These are phyloP conservation scores for Ogataea wickerhamii DNA, from an alignment of 805 yeast genomes.

Conservation along the genomic window DNA sequence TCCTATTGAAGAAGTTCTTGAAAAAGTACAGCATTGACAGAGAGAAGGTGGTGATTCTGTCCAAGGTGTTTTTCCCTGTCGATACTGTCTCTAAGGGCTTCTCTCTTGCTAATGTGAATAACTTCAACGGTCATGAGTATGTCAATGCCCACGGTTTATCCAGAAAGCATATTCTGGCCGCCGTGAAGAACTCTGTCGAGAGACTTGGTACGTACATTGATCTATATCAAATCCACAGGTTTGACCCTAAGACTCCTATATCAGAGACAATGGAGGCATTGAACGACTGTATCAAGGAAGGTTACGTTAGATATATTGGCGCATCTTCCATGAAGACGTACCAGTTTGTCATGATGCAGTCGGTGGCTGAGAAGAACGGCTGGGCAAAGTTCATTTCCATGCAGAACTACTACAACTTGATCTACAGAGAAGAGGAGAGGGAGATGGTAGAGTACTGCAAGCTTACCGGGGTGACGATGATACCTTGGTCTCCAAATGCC, in stretches of 20 bases:
- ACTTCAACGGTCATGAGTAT: constrained; percentile 17
- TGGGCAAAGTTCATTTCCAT: constrained; percentile 58
- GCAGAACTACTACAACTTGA: constrained; percentile 55
- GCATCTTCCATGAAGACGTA: constrained; percentile 58
- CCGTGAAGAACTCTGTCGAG: constrained; percentile 37
- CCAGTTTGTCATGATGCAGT: constrained; percentile 54
- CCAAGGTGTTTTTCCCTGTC: constrained; percentile 40
- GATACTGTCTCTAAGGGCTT: constrained; percentile 21
- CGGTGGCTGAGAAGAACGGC: constrained; percentile 51
- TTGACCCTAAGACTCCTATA: constrained; percentile 45
- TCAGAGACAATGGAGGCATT: constrained; percentile 56
- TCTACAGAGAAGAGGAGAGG: constrained; percentile 60
- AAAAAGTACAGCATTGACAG: constrained; percentile 49
- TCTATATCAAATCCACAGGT: constrained; percentile 54
- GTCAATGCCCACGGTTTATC: constrained; percentile 39
- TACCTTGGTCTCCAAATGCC: constrained; percentile 63
- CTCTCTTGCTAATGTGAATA: constrained; percentile 18
- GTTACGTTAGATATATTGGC: constrained; percentile 53
- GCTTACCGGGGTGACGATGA: constrained; percentile 48
- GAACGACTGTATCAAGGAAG: constrained; percentile 46
- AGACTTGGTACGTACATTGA: constrained; percentile 53
- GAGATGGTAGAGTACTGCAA: constrained; percentile 56
- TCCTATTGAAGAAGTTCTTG: constrained; percentile 50
- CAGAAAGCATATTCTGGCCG: constrained; percentile 45
- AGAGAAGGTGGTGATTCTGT: constrained; percentile 52